phyloP scores from a whole-genome alignment of 78 protist species.

The Protostelium mycophagum region DNA sequence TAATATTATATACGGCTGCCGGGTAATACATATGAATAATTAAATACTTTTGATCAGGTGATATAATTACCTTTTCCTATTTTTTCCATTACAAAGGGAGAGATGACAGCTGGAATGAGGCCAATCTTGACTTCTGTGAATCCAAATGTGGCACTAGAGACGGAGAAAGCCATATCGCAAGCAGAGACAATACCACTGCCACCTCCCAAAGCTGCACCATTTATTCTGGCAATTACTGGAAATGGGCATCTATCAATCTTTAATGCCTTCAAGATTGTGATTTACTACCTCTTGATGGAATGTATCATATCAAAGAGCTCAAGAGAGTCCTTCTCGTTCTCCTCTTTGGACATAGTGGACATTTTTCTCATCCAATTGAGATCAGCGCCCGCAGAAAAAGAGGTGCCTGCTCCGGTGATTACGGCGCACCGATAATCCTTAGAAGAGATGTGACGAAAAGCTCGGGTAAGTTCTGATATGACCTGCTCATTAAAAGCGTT shows the following conservation, averaged over 20 bases:
- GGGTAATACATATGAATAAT: too few species aligned
- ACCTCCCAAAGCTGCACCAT: conserved; percentile 12
- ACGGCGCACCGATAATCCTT: background rate
- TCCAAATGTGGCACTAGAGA: background rate
- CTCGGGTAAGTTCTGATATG: background rate
- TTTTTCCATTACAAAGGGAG: conserved; percentile 7
- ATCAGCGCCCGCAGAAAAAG: conserved; percentile 12
- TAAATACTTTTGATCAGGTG: background rate
- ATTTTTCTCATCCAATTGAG: conserved; percentile 1
- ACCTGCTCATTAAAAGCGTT: background rate
- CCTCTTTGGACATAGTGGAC: background rate
- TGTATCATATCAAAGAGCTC: background rate
- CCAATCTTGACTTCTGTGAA: conserved; percentile 10
- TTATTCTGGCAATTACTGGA: conserved; percentile 4
- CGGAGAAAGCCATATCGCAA: background rate
- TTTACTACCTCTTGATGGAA: background rate
- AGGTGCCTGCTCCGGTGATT: background rate
- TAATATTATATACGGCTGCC: too few species aligned
- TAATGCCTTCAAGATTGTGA: background rate
- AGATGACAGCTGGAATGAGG: conserved; percentile 1
- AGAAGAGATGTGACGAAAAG: background rate
- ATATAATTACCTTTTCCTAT: background rate
- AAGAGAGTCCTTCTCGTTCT: background rate
- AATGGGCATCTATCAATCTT: background rate
- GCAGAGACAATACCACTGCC: conserved; percentile 13